Evolutionary conservation across 495 filamentous ascomycete species (phyloP).

Genomic region (Aspergillus biplanus): DNA sequence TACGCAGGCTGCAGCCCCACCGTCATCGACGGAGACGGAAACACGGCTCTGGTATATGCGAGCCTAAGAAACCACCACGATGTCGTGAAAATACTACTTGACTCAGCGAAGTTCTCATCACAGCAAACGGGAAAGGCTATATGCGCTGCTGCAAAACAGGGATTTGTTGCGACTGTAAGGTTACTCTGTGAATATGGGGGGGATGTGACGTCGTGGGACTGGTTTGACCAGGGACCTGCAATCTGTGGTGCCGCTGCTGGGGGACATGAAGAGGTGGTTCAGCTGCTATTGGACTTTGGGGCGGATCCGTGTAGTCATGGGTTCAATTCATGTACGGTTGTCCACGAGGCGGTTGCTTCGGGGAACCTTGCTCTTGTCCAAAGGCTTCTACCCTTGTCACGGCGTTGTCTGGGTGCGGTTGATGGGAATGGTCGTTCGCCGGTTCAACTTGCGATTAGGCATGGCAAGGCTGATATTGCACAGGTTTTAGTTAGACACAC

Average conservation of each 20-base stretch:
- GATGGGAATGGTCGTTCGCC: not conserved
- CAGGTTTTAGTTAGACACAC: not conserved
- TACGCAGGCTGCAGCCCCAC: not conserved
- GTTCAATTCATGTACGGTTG: not conserved
- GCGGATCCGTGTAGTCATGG: not conserved
- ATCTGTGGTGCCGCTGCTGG: not conserved
- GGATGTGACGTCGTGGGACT: not conserved
- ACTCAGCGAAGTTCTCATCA: not conserved
- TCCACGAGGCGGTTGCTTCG: not conserved
- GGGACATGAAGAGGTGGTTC: not conserved
- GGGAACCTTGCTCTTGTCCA: not conserved
- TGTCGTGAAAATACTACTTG: not conserved
- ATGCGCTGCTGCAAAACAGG: not conserved
- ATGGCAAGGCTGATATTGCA: not conserved
- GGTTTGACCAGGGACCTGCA: not conserved
- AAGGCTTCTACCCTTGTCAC: not conserved
- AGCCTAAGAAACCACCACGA: not conserved
- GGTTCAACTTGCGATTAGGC: not conserved
- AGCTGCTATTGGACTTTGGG: not conserved
- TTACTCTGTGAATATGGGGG: not conserved
- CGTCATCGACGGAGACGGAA: not conserved
- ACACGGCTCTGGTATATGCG: not conserved
- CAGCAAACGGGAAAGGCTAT: not conserved
- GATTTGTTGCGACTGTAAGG: not conserved
- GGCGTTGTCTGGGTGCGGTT: not conserved